These are phyloP conservation scores for Botrytis byssoidea DNA, from an alignment of 2,329 filamentous ascomycete species.

Conservation along the genomic window DNA sequence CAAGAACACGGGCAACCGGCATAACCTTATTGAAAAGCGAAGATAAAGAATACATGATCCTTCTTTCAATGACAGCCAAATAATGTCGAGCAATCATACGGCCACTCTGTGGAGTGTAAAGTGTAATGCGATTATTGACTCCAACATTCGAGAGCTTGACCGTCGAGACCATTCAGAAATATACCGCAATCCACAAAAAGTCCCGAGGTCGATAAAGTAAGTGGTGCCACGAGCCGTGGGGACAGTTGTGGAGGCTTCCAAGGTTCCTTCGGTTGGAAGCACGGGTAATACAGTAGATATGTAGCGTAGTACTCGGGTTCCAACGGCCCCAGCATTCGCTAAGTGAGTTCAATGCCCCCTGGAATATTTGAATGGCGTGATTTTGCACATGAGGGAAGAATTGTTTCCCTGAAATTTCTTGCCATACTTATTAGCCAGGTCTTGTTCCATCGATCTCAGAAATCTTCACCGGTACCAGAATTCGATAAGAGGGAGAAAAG, in stretches of 20 bases:
- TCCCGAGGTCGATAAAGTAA: not conserved
- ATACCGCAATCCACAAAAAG: not conserved
- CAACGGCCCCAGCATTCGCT: not conserved
- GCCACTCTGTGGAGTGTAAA: not conserved
- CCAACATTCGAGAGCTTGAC: not conserved
- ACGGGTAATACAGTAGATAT: not conserved
- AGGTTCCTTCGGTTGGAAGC: not conserved
- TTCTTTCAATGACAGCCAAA: not conserved
- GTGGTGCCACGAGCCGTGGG: not conserved
- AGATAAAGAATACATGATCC: not conserved
- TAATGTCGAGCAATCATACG: not conserved
- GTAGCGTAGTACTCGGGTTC: conserved; percentile 3
- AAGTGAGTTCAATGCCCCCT: not conserved
- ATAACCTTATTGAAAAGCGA: not conserved
- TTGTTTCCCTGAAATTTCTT: not conserved
- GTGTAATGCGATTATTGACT: not conserved
- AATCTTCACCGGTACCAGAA: not conserved
- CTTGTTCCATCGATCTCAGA: not conserved
- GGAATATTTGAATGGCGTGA: not conserved
- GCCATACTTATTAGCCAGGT: too few species aligned
- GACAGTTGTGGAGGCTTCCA: not conserved
- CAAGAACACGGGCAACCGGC: not conserved
- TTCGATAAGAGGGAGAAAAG: not conserved
- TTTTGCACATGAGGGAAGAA: not conserved
- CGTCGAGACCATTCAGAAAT: not conserved